Conservation (phyloP, 257 asterid genomes). For the Solanum stenotomum region DNA sequence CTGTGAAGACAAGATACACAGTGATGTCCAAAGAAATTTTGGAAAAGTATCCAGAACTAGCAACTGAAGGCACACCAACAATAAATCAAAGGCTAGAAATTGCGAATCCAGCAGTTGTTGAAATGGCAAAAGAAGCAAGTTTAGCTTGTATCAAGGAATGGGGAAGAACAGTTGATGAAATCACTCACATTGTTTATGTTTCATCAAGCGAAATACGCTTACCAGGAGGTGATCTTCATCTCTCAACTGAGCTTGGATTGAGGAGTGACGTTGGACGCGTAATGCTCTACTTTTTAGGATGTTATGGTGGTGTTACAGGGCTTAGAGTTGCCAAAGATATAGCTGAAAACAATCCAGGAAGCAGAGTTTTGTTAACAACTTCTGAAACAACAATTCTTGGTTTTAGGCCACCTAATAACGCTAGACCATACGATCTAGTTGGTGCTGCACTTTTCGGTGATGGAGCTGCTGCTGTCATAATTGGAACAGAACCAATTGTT, state of each 20-base stretch:
- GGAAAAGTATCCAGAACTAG: slow-evolving; percentile 70
- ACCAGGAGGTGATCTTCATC: slow-evolving; percentile 94
- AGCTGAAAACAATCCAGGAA: slow-evolving; percentile 85
- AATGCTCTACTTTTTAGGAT: slow-evolving; percentile 83
- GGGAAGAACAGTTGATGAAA: slow-evolving; percentile 56
- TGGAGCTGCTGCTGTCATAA: slow-evolving; percentile 72
- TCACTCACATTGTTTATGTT: slow-evolving; percentile 81
- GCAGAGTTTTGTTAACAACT: slow-evolving; percentile 72
- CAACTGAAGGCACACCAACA: slow-evolving; percentile 79
- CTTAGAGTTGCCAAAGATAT: slow-evolving; percentile 92
- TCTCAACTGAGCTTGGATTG: slow-evolving; percentile 60
- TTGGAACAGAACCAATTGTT: slow-evolving; percentile 47
- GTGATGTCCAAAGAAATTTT: slow-evolving; percentile 74
- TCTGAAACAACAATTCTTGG: slow-evolving; percentile 89
- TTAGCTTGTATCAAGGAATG: slow-evolving; percentile 55
- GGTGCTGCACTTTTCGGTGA: slow-evolving; percentile 93
- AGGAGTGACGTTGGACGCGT: slow-evolving; percentile 61
- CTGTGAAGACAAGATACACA: slow-evolving; percentile 83
- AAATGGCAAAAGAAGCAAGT: slow-evolving; percentile 82
- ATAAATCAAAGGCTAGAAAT: slow-evolving; percentile 73
- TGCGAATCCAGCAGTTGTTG: slow-evolving; percentile 69
- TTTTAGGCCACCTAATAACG: slow-evolving; percentile 65
- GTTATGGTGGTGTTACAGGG: slow-evolving; percentile 91
- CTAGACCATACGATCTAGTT: slow-evolving; percentile 79
- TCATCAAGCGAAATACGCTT: slow-evolving; percentile 84